Evolutionary conservation across 345 rosid species (phyloP), one percentile per base, ranked within the genome.

Genomic region (Stellera chamaejasme): DNA sequence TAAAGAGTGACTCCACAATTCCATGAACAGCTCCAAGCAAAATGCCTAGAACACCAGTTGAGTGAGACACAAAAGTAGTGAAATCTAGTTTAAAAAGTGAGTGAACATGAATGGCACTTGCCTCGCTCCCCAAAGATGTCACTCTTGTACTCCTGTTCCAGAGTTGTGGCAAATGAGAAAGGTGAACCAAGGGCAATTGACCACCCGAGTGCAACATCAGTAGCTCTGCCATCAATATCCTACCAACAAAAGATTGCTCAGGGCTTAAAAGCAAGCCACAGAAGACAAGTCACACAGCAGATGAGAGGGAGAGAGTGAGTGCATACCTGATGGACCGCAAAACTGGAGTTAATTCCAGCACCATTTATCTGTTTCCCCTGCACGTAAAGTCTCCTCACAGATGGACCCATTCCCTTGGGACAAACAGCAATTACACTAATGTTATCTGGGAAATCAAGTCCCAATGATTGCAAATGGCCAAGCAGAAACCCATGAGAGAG

Each of bases 111-210:
- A 53, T 45, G 41, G 45, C 36, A 68, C 84, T 68, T 48, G 84
- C 97, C 97, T 13, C 95, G 77, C 71, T 90, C 97, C 60, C 97
- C 97, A 56, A 90, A 90, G 61, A 90, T 90, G 69, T 90, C 97
- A 79, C 97, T 90, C 86, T 66, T 87, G 74, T 90, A 90, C 76
- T 90, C 97, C 68, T 82, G 86, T 75, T 90, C 97, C 65, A 90
- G 73, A 43, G 90, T 87, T 16, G 92, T 88, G 19, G 90, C 94
- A 76, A 91, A 91, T 5, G 96, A 80, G 64, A 83, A 85, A 43
- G 96, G 96, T 51, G 98, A 91, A 36, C 96, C 98, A 60, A 88
- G 89, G 52, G 92, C 98, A 68, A 91, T 77, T 4, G 95, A 91
- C 92, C 96, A 91, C 69, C 95, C 95, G 47, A 91, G 62, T 52